phyloP scores from a whole-genome alignment of 495 filamentous ascomycete species.

The Pyrenopolyporus hunteri region DNA sequence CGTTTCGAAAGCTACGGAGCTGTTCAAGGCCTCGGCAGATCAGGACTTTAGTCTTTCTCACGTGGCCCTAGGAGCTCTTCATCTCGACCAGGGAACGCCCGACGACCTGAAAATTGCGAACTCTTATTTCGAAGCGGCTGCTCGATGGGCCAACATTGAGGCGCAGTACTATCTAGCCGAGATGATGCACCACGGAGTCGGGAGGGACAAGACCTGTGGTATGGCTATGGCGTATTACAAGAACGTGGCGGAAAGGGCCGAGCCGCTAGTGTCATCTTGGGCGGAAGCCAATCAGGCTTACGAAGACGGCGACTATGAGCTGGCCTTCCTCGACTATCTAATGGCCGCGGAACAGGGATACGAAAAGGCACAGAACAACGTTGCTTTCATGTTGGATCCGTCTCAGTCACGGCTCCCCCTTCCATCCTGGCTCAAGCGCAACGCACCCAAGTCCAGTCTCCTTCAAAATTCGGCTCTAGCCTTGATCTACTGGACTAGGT shows the following conservation, averaged over 20 bases:
- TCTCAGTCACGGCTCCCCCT: slow-evolving; percentile 61
- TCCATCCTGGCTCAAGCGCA: slow-evolving; percentile 45
- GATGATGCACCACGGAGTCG: slow-evolving; percentile 80
- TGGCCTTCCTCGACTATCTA: slow-evolving; percentile 82
- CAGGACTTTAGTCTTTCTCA: slow-evolving; percentile 85
- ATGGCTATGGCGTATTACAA: slow-evolving; percentile 92
- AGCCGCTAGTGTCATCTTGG: slow-evolving; percentile 83
- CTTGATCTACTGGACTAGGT: slow-evolving; percentile 94
- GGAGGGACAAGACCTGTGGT: slow-evolving; percentile 78
- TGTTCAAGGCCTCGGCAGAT: slow-evolving; percentile 81
- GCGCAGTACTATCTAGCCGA: slow-evolving; percentile 96
- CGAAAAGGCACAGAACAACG: slow-evolving; percentile 90
- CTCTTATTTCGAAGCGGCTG: slow-evolving; percentile 91
- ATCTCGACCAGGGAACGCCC: slow-evolving; percentile 87
- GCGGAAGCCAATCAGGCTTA: slow-evolving; percentile 85
- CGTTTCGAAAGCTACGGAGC: slow-evolving; percentile 72
- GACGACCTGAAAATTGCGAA: slow-evolving; percentile 68
- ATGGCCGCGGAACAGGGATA: slow-evolving; percentile 97
- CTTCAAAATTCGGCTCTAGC: slow-evolving; percentile 77
- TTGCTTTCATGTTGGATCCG: slow-evolving; percentile 88
- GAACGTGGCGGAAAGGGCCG: slow-evolving; percentile 87
- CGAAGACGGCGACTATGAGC: slow-evolving; percentile 82
- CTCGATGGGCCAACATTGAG: slow-evolving; percentile 86
- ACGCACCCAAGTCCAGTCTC: slow-evolving; percentile 52
- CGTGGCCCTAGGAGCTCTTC: slow-evolving; percentile 81